Conservation (phyloP, 1,284 basidiomycete genomes). For the Pseudozyma thailandica region DNA sequence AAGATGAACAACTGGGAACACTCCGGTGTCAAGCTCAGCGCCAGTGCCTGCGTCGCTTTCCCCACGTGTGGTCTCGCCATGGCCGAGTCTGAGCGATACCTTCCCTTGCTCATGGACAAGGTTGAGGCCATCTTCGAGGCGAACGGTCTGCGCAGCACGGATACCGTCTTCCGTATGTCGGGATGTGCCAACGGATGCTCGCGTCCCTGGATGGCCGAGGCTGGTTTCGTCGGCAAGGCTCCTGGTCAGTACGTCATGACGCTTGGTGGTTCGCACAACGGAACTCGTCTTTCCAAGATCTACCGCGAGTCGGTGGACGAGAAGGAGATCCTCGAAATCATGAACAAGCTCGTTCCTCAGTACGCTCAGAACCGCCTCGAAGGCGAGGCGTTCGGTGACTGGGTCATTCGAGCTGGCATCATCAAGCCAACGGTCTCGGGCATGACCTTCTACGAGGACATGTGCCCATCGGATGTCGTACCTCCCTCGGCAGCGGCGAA, state of each 20-base stretch:
- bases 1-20: slow-evolving; percentile 89
- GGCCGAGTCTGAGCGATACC: slow-evolving; percentile 93
- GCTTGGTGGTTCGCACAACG: slow-evolving; percentile 92
- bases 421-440: slow-evolving; percentile 63
- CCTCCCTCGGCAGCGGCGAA: slow-evolving; percentile 40
- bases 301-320: slow-evolving; percentile 90
- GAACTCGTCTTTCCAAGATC: slow-evolving; percentile 92
- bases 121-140: slow-evolving; percentile 94
- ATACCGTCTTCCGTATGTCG: slow-evolving; percentile 94
- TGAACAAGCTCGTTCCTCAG: slow-evolving; percentile 89
- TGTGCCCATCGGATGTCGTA: slow-evolving; percentile 47
- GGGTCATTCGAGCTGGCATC: slow-evolving; percentile 75
- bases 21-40: slow-evolving; percentile 78
- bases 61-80: slow-evolving; percentile 93
- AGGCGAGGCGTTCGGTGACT: slow-evolving; percentile 96
- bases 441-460: slow-evolving; percentile 60
- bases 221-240: slow-evolving; percentile 96
- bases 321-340: slow-evolving; percentile 89
- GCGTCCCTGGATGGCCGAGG: slow-evolving; percentile 91
- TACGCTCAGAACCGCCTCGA: slow-evolving; percentile 88
- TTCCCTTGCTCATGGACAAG: slow-evolving; percentile 94
- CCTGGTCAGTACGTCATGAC: slow-evolving; percentile 94
- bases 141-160: slow-evolving; percentile 88
- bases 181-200: slow-evolving; percentile 69
- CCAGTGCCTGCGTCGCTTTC: slow-evolving; percentile 87